Percentiles rank a stretch among this genome's conserved stretches.
phyloP scores from a whole-genome alignment of 2,329 filamentous ascomycete species.

The Fusarium coicis region DNA sequence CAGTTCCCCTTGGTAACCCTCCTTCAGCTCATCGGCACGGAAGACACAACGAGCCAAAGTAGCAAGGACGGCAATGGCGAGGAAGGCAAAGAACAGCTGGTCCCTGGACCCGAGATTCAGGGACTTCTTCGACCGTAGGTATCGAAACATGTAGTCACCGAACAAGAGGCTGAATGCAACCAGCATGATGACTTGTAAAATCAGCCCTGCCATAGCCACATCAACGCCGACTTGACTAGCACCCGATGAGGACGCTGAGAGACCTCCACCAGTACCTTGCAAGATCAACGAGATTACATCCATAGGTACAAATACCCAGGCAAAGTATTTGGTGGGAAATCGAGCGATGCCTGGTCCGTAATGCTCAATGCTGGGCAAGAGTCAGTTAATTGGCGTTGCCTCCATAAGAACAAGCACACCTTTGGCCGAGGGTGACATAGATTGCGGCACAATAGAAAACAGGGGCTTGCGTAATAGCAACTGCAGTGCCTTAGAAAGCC shows the following conservation, averaged over 20 bases:
- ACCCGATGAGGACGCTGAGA: slow-evolving; percentile 51
- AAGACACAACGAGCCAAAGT: slow-evolving; percentile 68
- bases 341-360: slow-evolving; percentile 47
- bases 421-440: slow-evolving; percentile 39
- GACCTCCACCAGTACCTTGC: slow-evolving; percentile 62
- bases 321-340: slow-evolving; percentile 48
- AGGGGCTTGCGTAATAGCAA: slow-evolving; percentile 56
- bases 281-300: slow-evolving; percentile 62
- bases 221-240: slow-evolving; percentile 56
- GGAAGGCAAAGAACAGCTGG: slow-evolving; percentile 49
- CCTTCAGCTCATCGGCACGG: slow-evolving; percentile 65
- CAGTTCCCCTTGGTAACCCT: slow-evolving; percentile 63
- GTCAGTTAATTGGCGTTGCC: not conserved
- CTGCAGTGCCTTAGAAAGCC: not conserved
- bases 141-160: slow-evolving; percentile 52
- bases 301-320: slow-evolving; percentile 57
- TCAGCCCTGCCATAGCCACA: slow-evolving; percentile 60
- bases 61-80: slow-evolving; percentile 60
- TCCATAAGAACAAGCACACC: not conserved
- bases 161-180: slow-evolving; percentile 56
- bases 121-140: slow-evolving; percentile 9
- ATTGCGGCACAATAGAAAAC: slow-evolving; percentile 52
- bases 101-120: not conserved
- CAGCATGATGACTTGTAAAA: slow-evolving; percentile 61
- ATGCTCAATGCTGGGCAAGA: slow-evolving; percentile 43